Evolutionary conservation across 2,329 filamentous ascomycete species (phyloP).

Genomic region (Ophiocordyceps sinensis): DNA sequence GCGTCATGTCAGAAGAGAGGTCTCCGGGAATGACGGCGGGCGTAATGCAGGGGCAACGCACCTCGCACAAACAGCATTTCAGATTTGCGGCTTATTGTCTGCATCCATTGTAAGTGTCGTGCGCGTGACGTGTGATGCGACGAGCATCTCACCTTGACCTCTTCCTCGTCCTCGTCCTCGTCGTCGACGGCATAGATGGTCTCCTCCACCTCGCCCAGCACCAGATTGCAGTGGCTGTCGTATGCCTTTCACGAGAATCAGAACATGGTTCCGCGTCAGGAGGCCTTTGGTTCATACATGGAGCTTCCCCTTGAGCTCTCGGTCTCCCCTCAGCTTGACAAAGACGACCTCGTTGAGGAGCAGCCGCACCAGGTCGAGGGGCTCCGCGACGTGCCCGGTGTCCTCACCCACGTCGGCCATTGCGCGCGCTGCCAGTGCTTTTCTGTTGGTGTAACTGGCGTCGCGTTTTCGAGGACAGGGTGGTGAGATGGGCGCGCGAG

Average conservation of each 20-base stretch:
- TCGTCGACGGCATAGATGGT: constrained; percentile 91
- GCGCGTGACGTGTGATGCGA: too few relatives aligned
- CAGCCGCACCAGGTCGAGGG: constrained; percentile 87
- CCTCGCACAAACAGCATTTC: constrained; percentile 98
- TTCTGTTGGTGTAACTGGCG: not conserved
- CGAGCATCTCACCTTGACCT: constrained; percentile 45
- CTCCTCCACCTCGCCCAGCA: constrained; percentile 92
- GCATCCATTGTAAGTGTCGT: constrained; percentile 5
- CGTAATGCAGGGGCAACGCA: constrained; percentile 24
- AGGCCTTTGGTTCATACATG: constrained; percentile 48
- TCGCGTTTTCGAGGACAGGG: not conserved
- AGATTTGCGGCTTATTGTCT: constrained; percentile 93
- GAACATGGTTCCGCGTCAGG: not conserved
- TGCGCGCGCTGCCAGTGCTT: not conserved
- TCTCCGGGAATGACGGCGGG: too few relatives aligned
- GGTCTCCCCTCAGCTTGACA: constrained; percentile 89
- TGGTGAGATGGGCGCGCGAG: not conserved
- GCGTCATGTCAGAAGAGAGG: constrained; percentile 8
- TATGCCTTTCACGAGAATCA: constrained; percentile 55
- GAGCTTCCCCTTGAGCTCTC: constrained; percentile 86
- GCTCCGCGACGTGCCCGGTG: constrained; percentile 64
- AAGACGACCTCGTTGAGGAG: constrained; percentile 93
- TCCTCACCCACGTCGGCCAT: constrained; percentile 82
- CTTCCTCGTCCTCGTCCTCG: constrained; percentile 67
- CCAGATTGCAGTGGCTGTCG: constrained; percentile 94